Evolutionary conservation across 805 yeast species (phyloP).

Genomic region (Blastobotrys muscicola): DNA sequence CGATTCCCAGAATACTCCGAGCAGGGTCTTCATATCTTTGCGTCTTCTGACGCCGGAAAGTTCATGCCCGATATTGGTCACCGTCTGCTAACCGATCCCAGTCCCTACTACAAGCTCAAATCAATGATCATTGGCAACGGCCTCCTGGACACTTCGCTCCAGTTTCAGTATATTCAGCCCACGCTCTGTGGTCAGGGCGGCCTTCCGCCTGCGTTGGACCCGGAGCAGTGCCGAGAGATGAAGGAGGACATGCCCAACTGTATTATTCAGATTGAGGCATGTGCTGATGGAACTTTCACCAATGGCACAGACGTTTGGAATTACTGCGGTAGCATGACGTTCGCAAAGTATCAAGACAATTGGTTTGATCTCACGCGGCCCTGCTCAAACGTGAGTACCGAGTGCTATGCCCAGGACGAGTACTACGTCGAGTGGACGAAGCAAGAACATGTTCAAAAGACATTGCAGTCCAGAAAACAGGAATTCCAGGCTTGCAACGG

Average conservation of each 20-base stretch:
- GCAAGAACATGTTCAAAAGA: conserved; percentile 41
- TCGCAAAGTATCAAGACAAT: conserved; percentile 42
- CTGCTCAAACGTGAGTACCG: conserved; percentile 39
- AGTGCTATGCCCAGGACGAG: conserved; percentile 49
- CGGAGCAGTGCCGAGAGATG: conserved; percentile 62
- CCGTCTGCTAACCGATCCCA: conserved; percentile 38
- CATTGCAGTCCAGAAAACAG: conserved; percentile 49
- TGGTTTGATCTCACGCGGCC: conserved; percentile 52
- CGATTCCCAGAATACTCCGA: conserved; percentile 64
- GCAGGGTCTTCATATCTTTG: conserved; percentile 71
- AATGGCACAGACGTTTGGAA: conserved; percentile 60
- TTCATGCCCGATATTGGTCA: conserved; percentile 77
- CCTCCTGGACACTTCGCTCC: conserved; percentile 73
- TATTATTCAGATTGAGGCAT: conserved; percentile 47
- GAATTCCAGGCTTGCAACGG: conserved; percentile 65
- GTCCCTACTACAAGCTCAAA: conserved; percentile 51
- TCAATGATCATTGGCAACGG: conserved; percentile 91
- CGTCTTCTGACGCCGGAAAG: conserved; percentile 92
- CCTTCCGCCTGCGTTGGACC: conserved; percentile 51
- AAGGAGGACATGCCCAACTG: conserved; percentile 52
- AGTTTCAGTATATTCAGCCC: conserved; percentile 71
- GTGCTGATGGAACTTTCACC: conserved; percentile 84
- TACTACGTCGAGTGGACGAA: conserved; percentile 45
- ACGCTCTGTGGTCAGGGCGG: conserved; percentile 94
- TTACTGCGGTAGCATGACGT: conserved; percentile 42